Evolutionary conservation across 2,329 filamentous ascomycete species (phyloP).

Genomic region (Alternaria incomplexa): DNA sequence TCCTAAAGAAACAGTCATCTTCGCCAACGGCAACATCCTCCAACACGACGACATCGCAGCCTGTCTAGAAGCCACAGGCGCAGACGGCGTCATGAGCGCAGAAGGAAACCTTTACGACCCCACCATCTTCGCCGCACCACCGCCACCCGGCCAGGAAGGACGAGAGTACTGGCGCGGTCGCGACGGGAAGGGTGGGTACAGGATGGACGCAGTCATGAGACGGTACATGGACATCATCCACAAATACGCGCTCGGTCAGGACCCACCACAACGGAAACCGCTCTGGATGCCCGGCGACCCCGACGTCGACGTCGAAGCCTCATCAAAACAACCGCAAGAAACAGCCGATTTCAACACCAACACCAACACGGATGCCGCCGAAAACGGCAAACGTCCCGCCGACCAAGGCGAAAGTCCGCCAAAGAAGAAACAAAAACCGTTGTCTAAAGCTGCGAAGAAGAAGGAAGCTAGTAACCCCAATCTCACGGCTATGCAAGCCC

Average conservation of each 20-base stretch:
- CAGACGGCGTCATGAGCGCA: constrained; percentile 93
- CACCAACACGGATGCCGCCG: constrained; percentile 10
- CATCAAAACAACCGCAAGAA: constrained; percentile 39
- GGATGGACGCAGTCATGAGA: constrained; percentile 85
- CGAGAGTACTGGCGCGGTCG: constrained; percentile 84
- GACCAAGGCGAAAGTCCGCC: constrained; percentile 39
- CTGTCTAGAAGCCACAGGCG: constrained; percentile 83
- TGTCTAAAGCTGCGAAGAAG: constrained; percentile 53
- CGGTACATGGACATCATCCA: constrained; percentile 92
- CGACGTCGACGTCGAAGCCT: constrained; percentile 32
- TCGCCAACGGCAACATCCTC: constrained; percentile 95
- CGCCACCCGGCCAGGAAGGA: constrained; percentile 67
- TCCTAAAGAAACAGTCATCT: constrained; percentile 86
- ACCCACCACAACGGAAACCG: constrained; percentile 71
- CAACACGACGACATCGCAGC: constrained; percentile 76
- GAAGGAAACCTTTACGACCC: constrained; percentile 95
- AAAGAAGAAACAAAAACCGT: constrained; percentile 45
- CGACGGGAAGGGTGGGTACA: constrained; percentile 81
- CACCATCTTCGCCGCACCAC: constrained; percentile 77
- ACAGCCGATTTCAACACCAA: neutral
- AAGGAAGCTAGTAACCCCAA: constrained; percentile 66
- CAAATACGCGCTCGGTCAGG: constrained; percentile 70
- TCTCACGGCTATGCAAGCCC: constrained; percentile 81
- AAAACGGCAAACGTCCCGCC: neutral
- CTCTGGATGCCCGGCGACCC: constrained; percentile 71